These are phyloP conservation scores for Phytophthora quininea DNA, from an alignment of 352 stramenopile genomes.

Conservation along the genomic window DNA sequence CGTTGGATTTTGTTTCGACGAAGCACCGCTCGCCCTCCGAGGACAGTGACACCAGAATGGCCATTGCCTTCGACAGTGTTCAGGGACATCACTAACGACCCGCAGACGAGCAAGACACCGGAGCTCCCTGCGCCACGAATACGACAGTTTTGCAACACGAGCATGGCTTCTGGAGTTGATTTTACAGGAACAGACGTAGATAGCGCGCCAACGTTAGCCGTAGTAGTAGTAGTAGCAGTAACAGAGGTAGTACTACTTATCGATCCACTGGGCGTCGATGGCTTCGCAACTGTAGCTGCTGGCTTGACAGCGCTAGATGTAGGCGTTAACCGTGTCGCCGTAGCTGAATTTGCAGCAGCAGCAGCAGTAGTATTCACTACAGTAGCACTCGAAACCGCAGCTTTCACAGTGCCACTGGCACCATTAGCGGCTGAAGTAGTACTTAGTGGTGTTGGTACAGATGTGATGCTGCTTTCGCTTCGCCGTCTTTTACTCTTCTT, in stretches of 20 bases:
- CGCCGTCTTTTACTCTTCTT: constrained; percentile 30
- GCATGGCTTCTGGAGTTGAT: constrained; percentile 26
- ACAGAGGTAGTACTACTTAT: neutral
- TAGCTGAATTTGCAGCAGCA: too few species aligned
- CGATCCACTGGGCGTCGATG: neutral
- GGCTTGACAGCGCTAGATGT: neutral
- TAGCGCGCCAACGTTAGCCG: neutral
- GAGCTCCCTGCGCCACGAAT: constrained; percentile 65
- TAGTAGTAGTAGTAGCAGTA: neutral
- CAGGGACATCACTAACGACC: constrained; percentile 58
- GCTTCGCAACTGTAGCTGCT: neutral
- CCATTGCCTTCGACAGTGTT: constrained; percentile 64
- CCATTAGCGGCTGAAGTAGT: constrained; percentile 3
- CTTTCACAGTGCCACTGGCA: neutral
- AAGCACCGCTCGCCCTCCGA: constrained; percentile 63
- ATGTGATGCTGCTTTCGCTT: constrained; percentile 11
- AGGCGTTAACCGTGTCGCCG: too few species aligned
- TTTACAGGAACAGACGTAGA: constrained; percentile 6
- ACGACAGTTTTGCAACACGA: constrained; percentile 65
- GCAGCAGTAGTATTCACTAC: neutral
- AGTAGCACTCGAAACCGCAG: neutral
- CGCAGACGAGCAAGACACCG: constrained; percentile 62
- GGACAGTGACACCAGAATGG: constrained; percentile 64
- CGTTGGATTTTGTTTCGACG: constrained; percentile 65
- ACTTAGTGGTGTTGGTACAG: constrained; percentile 6